Evolutionary conservation across 371 early-diverging fungal species (phyloP), one percentile per base, ranked within the genome.

Genomic region (Racocetra persica): DNA sequence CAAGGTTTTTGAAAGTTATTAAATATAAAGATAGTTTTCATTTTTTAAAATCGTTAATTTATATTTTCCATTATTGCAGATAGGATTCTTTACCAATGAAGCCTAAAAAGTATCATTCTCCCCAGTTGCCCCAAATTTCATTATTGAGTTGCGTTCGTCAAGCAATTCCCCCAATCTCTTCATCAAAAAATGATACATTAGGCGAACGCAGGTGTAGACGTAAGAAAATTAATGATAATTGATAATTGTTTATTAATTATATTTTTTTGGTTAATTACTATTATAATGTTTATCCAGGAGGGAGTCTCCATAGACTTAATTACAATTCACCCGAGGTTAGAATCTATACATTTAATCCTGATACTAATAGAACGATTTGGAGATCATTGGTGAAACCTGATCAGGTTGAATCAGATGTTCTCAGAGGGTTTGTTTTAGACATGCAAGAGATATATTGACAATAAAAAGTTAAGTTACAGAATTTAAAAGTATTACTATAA

Each of bases 1-100:
- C n/a, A n/a, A n/a, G n/a, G n/a, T n/a, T n/a, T n/a, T n/a, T n/a
- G n/a, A n/a, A n/a, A n/a, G n/a, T n/a, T n/a, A n/a, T n/a, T n/a
- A 52, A 72, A 72, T 52, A 51, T 77, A 65, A 38, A 77, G 52
- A 45, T 32, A 77, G 18, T 28, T 77, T 77, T 5, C 24, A 63
- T 63, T 2, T 41, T n/a, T 76, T 24, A 45, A 2, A 54, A 16
- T 32, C 41, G 22, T 77, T 49, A 32, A 63, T 60, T 49, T n/a
- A 63, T 32, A 14, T 65, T 77, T 49, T 49, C 5, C 51, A 49
- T 63, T 65, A 63, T 32, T 41, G 65, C 8, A 77, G 65, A 14
- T 77, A 52, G 77, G 16, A 65, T n/a, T 8, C 38, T 28, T 24
- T 32, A 28, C 77, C 7, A 10, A 26, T 55, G 65, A 41, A 6